Evolutionary conservation across 2,329 filamentous ascomycete species (phyloP).

Genomic region (Colletotrichum acutatum): DNA sequence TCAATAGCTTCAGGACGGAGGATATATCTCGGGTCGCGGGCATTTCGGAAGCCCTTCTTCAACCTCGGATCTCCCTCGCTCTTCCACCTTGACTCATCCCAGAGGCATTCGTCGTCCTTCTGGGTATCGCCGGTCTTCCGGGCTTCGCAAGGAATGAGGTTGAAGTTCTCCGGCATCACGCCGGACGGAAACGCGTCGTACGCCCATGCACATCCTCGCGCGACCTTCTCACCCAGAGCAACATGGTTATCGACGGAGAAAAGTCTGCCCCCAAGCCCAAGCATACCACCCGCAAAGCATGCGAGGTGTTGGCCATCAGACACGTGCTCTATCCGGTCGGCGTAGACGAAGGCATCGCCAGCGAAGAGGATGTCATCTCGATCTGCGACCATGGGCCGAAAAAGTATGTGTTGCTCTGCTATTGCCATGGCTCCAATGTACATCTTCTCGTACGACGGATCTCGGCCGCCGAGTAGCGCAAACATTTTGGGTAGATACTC

Average conservation of each 20-base stretch:
- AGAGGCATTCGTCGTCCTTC: constrained; percentile 56
- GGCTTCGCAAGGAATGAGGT: constrained; percentile 50
- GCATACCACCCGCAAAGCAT: constrained; percentile 63
- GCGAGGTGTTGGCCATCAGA: constrained; percentile 57
- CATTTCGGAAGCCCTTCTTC: constrained; percentile 70
- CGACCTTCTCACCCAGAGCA: constrained; percentile 54
- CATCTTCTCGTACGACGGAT: constrained; percentile 66
- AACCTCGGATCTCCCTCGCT: constrained; percentile 40
- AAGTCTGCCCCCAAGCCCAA: constrained; percentile 59
- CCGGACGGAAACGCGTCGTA: constrained; percentile 59
- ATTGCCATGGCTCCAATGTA: constrained; percentile 65
- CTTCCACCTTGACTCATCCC: constrained; percentile 45
- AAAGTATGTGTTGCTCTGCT: constrained; percentile 68
- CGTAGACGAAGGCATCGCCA: constrained; percentile 45
- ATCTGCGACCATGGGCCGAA: constrained; percentile 73
- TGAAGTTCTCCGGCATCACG: constrained; percentile 63
- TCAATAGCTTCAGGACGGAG: constrained; percentile 64
- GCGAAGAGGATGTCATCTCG: constrained; percentile 68
- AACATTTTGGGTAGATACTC: constrained; percentile 59
- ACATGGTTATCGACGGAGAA: constrained; percentile 54
- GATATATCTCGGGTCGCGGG: constrained; percentile 60
- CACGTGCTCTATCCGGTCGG: constrained; percentile 28
- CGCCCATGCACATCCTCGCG: constrained; percentile 63
- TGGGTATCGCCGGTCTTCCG: constrained; percentile 1
- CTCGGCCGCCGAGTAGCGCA: constrained; percentile 66